These are phyloP conservation scores for Penicillium freii DNA, from an alignment of 2,329 filamentous ascomycete genomes.

Conservation along the genomic window DNA sequence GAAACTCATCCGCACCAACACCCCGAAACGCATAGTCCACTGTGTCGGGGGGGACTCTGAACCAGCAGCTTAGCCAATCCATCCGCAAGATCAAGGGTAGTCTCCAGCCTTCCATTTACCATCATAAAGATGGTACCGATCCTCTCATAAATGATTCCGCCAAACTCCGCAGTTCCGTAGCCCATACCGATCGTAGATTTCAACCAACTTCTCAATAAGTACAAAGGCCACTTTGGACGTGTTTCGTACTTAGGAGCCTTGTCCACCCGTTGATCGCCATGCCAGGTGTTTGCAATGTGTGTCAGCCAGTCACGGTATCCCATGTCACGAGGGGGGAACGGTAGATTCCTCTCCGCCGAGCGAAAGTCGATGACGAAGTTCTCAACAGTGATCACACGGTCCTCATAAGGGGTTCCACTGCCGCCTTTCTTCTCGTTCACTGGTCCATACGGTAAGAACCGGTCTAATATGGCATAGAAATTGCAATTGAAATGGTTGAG, in stretches of 20 bases:
- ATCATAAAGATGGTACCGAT: background rate
- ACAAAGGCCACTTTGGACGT: background rate
- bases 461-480: background rate
- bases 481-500: no score
- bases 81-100: background rate
- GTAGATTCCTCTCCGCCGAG: background rate
- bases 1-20: no score
- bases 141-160: background rate
- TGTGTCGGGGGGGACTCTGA: no score
- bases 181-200: no score
- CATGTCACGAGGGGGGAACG: no score
- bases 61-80: no score
- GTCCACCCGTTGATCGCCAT: no score
- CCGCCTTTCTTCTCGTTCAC: background rate
- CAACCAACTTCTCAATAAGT: fast-evolving
- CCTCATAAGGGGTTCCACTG: no score
- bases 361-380: background rate
- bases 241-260: background rate
- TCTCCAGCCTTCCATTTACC: background rate
- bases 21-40: no score
- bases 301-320: no score
- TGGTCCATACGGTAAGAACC: background rate
- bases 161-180: background rate
- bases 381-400: background rate
- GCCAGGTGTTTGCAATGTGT: no score